Conservation (phyloP, 2,329 filamentous ascomycete genomes). For the Cordyceps javanica region DNA sequence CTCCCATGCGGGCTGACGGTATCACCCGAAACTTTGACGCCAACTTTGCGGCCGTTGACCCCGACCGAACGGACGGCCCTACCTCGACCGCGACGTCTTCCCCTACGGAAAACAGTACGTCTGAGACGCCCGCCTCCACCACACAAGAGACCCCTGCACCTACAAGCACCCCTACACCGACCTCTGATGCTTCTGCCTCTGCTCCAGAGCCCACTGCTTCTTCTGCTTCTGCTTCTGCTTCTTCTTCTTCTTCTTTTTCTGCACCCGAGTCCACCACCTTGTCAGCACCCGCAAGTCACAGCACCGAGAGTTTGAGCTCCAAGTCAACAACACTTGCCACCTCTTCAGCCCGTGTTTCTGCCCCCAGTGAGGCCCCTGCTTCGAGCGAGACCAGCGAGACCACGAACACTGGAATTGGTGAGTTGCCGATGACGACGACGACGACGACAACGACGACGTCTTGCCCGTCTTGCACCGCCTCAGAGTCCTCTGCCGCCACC, state of each 20-base stretch:
- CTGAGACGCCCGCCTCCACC: not conserved
- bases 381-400: slow-evolving; percentile 1
- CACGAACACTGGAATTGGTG: slow-evolving; percentile 5
- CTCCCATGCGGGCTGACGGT: slow-evolving; percentile 41
- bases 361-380: not conserved
- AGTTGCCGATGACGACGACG: slow-evolving; percentile 3
- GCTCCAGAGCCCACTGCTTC: not conserved
- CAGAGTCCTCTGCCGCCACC: not conserved
- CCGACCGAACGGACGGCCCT: slow-evolving; percentile 15
- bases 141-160: slow-evolving; percentile 2
- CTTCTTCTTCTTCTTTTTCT: not conserved
- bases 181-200: not conserved
- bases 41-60: slow-evolving; percentile 18
- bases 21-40: slow-evolving; percentile 38
- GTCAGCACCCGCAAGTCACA: not conserved
- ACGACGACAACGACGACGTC: slow-evolving; percentile 2
- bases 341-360: not conserved
- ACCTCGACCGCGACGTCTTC: not conserved
- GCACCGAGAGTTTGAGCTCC: slow-evolving; percentile 3
- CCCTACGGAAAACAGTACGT: slow-evolving; percentile 6
- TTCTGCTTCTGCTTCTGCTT: not conserved
- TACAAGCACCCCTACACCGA: slow-evolving; percentile 4
- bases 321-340: not conserved
- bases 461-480: slow-evolving; percentile 6
- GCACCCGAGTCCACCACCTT: not conserved